A percentile compares a stretch with the other conserved stretches of the same genome.
Conservation (phyloP, 441 rosid species). For the Erodium texanum region DNA sequence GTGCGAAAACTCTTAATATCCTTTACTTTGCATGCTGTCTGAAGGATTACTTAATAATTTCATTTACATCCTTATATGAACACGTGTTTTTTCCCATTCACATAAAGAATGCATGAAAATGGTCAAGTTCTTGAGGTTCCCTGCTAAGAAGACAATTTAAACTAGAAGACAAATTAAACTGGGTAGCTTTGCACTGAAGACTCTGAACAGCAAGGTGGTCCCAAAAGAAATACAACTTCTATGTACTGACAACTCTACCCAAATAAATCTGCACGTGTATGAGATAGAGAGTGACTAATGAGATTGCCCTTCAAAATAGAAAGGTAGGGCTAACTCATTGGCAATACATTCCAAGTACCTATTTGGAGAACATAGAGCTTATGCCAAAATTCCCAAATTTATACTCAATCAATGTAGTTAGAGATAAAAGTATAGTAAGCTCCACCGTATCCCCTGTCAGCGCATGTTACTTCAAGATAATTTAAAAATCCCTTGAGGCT, state of each 20-base stretch:
- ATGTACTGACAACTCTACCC: background rate
- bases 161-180: background rate
- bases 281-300: background rate
- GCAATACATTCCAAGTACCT: background rate
- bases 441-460: background rate
- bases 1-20: background rate
- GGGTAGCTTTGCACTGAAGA: background rate
- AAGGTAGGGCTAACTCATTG: background rate
- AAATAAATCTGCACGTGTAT: background rate
- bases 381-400: background rate
- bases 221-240: constrained; percentile 2
- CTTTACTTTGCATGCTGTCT: background rate
- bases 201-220: background rate
- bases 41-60: background rate
- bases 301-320: background rate
- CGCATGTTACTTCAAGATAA: background rate
- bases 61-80: background rate
- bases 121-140: background rate
- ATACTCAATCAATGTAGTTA: background rate
- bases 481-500: no score
- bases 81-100: background rate
- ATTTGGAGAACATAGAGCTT: background rate
- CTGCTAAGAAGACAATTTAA: background rate
- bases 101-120: background rate
- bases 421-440: background rate